phyloP scores from a whole-genome alignment of 495 filamentous ascomycete genomes.

The Aspergillus asperescens region DNA sequence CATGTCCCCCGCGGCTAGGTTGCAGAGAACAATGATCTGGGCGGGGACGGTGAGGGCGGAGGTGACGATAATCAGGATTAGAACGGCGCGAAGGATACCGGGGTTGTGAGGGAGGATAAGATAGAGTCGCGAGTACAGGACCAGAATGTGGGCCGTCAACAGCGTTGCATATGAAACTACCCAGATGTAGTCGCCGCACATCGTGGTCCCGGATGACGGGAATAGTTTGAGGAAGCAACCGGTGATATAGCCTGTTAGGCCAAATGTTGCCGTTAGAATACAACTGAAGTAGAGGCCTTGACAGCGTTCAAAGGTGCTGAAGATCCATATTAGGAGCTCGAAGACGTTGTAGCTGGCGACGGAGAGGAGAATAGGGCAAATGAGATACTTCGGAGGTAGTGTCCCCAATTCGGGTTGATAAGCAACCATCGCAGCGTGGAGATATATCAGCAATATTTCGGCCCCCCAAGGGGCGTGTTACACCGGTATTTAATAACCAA shows the following conservation, averaged over 20 bases:
- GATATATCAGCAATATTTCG: no score
- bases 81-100: conserved; percentile 73
- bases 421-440: no score
- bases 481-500: no score
- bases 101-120: conserved; percentile 51
- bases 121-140: conserved; percentile 5
- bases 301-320: not conserved
- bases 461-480: no score
- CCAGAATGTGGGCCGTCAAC: not conserved
- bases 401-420: no score
- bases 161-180: not conserved
- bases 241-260: not conserved
- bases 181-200: not conserved
- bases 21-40: not conserved
- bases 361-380: not conserved
- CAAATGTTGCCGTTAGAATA: not conserved
- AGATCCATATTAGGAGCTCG: not conserved
- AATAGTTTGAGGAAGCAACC: not conserved
- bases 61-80: not conserved
- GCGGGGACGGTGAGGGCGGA: not conserved
- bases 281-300: not conserved
- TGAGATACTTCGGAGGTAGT: no score
- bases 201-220: not conserved
- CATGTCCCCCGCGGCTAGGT: not conserved
- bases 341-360: not conserved